phyloP scores from a whole-genome alignment of 495 filamentous ascomycete genomes.

The Parathielavia appendiculata region DNA sequence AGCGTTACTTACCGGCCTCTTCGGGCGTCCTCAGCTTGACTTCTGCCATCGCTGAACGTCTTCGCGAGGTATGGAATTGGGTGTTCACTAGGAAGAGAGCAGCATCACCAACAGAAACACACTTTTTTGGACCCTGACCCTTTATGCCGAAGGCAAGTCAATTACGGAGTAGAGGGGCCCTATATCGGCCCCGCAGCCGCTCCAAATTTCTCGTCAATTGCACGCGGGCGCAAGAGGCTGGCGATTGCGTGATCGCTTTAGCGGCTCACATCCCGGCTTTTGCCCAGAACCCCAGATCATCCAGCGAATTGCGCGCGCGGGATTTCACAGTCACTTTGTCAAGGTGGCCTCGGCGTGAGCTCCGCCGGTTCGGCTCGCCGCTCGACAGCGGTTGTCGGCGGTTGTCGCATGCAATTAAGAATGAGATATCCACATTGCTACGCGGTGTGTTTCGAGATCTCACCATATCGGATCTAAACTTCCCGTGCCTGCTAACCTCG shows the following conservation, averaged over 20 bases:
- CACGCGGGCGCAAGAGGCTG: conserved; percentile 19
- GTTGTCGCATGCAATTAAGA: neutral
- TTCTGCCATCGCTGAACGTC: conserved; percentile 32
- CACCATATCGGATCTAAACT: too few relatives aligned
- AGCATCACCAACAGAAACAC: conserved; percentile 8
- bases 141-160: conserved; percentile 19
- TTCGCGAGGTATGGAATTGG: conserved; percentile 4
- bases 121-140: conserved; percentile 15
- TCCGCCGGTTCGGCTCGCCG: neutral
- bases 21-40: conserved; percentile 40
- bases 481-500: too few relatives aligned
- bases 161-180: conserved; percentile 6
- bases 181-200: conserved; percentile 28
- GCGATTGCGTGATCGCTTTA: conserved; percentile 37
- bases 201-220: conserved; percentile 24
- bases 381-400: too few relatives aligned
- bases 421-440: neutral
- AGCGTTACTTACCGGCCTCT: conserved; percentile 41
- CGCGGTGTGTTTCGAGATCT: too few relatives aligned
- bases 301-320: conserved; percentile 28
- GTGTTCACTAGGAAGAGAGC: conserved; percentile 1
- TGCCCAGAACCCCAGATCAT: conserved; percentile 21
- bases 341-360: conserved; percentile 6
- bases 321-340: conserved; percentile 34
- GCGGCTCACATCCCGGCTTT: conserved; percentile 24